Conservation (phyloP, 164 flowering plant genomes). For the Vitis rupestris region DNA sequence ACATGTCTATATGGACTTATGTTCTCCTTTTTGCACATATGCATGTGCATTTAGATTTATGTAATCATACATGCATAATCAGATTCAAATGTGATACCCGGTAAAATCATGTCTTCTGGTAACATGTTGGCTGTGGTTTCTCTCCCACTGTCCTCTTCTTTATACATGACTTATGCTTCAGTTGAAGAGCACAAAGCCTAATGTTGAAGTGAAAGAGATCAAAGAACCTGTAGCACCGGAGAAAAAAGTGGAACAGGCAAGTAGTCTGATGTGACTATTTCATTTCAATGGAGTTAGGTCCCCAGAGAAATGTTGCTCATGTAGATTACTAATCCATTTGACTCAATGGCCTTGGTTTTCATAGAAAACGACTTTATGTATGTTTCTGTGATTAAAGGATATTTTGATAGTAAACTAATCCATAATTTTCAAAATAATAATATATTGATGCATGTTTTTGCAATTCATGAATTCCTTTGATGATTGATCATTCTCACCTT, state of each 20-base stretch:
- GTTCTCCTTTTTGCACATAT: too few species aligned
- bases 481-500: background rate
- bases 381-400: background rate
- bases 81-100: too few species aligned
- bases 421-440: too few species aligned
- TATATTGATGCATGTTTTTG: too few species aligned
- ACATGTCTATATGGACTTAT: too few species aligned
- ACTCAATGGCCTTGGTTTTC: too few species aligned
- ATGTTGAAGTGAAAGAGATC: constrained; percentile 1
- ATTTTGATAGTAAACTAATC: too few species aligned
- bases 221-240: background rate
- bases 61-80: too few species aligned
- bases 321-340: background rate
- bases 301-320: too few species aligned
- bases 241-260: background rate
- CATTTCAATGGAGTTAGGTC: background rate
- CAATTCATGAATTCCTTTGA: background rate
- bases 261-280: background rate
- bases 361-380: background rate
- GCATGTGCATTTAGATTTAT: too few species aligned
- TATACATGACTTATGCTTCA: background rate
- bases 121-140: too few species aligned
- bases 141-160: too few species aligned
- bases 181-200: background rate
- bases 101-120: background rate